These are phyloP conservation scores for Ramicandelaber brevisporus DNA, from an alignment of 192 early-diverging fungal genomes.

Conservation along the genomic window DNA sequence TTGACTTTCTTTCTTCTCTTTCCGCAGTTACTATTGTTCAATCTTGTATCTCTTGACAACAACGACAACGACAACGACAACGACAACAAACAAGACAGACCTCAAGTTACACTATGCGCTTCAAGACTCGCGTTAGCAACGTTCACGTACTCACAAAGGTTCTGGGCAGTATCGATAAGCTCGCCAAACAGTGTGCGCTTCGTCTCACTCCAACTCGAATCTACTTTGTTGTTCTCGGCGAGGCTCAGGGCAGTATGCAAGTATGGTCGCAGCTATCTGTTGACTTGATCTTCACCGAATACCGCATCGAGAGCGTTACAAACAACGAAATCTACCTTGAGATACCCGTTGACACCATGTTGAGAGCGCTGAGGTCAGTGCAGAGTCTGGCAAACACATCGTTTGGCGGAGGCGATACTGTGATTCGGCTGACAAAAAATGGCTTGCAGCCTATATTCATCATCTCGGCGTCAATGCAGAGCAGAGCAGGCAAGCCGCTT, in stretches of 20 bases:
- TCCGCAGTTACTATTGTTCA: no score
- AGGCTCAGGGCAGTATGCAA: conserved; percentile 32
- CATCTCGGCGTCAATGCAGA: conserved; percentile 18
- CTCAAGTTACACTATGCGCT: no score
- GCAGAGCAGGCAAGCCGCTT: conserved; percentile 5
- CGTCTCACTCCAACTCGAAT: conserved; percentile 32
- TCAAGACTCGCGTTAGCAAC: no score
- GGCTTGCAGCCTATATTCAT: conserved; percentile 17
- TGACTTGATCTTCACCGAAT: conserved; percentile 37
- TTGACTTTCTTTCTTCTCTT: no score
- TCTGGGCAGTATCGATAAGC: conserved; percentile 46
- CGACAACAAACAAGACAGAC: no score
- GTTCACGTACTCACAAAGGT: no score
- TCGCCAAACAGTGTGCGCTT: conserved; percentile 35
- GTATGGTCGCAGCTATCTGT: conserved; percentile 30
- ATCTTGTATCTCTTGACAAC: no score
- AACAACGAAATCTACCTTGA: conserved; percentile 50
- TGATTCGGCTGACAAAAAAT: conserved; percentile 39
- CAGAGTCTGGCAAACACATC: no score
- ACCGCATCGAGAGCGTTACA: conserved; percentile 29
- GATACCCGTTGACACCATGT: conserved; percentile 31
- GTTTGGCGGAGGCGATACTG: conserved; percentile 20
- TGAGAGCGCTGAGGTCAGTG: conserved; percentile 30
- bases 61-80: no score
- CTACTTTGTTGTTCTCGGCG: conserved; percentile 34